A percentile compares a stretch with the other conserved stretches of the same genome.
These are phyloP conservation scores for Coccomyxa sp. DNA, from an alignment of 139 green algal genomes.

Conservation along the genomic window DNA sequence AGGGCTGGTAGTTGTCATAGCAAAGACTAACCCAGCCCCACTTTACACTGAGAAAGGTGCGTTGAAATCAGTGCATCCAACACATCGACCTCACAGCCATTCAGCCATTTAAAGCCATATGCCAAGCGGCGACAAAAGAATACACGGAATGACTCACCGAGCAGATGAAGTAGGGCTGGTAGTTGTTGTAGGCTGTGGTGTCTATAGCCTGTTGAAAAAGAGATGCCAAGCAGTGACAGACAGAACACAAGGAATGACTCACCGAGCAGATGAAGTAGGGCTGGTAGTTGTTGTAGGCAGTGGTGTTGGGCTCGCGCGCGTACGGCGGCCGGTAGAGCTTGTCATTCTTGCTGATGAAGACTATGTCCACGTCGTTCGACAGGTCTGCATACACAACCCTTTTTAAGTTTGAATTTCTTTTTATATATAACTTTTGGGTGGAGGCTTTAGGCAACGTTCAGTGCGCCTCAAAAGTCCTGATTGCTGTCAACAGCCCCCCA, in stretches of 20 bases:
- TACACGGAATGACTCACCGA: not conserved
- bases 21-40: too few species aligned
- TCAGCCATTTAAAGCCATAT: not conserved
- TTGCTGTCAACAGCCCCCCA: too few species aligned
- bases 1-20: not conserved
- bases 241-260: not conserved
- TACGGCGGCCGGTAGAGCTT: slow-evolving; percentile 4
- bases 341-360: slow-evolving; percentile 8
- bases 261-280: slow-evolving; percentile 11
- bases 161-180: slow-evolving; percentile 5
- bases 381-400: not conserved
- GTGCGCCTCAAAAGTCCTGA: too few species aligned
- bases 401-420: not conserved
- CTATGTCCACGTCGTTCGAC: not conserved
- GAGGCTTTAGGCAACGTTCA: too few species aligned
- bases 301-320: not conserved
- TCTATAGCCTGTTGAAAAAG: not conserved
- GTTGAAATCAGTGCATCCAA: not conserved
- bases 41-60: too few species aligned
- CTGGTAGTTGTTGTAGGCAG: not conserved
- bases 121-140: not conserved
- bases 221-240: not conserved
- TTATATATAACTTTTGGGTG: too few species aligned
- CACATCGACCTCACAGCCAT: too few species aligned
- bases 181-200: not conserved